Evolutionary conservation across 2,329 filamentous ascomycete genomes (phyloP).

Genomic region (Diaporthe batatas): DNA sequence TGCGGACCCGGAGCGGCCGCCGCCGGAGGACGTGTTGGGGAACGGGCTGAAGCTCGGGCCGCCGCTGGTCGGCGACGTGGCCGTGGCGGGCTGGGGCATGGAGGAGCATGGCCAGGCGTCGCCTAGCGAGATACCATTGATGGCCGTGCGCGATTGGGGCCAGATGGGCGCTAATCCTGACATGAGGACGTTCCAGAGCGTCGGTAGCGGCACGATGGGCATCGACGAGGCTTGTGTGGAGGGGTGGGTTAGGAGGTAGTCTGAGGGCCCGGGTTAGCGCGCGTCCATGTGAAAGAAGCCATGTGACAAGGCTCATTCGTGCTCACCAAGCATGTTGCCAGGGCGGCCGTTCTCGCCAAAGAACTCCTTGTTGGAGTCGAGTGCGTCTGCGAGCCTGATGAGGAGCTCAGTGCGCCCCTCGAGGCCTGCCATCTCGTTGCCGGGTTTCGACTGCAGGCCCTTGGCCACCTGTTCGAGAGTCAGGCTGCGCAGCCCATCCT

Average conservation of each 20-base stretch:
- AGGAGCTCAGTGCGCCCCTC: slow-evolving; percentile 87
- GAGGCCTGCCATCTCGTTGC: slow-evolving; percentile 86
- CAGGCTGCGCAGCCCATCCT: slow-evolving; percentile 79
- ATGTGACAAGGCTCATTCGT: slow-evolving; percentile 51
- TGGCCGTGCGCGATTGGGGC: slow-evolving; percentile 86
- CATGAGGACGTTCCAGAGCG: slow-evolving; percentile 92
- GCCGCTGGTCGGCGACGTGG: slow-evolving; percentile 53
- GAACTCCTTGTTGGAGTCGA: slow-evolving; percentile 81
- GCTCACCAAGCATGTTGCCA: slow-evolving; percentile 89
- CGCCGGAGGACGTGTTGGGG: slow-evolving; percentile 57
- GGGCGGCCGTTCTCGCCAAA: slow-evolving; percentile 89
- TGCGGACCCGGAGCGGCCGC: slow-evolving; percentile 54
- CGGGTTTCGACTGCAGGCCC: slow-evolving; percentile 85
- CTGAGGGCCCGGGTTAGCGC: slow-evolving; percentile 60
- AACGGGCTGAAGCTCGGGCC: slow-evolving; percentile 66
- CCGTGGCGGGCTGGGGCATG: slow-evolving; percentile 72
- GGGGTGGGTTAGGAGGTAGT: slow-evolving; percentile 93
- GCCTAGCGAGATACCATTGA: slow-evolving; percentile 88
- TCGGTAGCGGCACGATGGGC: slow-evolving; percentile 87
- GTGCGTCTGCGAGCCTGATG: slow-evolving; percentile 78
- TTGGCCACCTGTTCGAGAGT: slow-evolving; percentile 81
- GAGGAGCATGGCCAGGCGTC: slow-evolving; percentile 93
- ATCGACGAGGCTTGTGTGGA: slow-evolving; percentile 90
- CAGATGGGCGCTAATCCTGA: slow-evolving; percentile 88
- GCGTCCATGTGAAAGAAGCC: slow-evolving; percentile 12